Base-by-base conservation (phyloP, 148 eudicot genomes). In the Cornus suecica region DNA sequence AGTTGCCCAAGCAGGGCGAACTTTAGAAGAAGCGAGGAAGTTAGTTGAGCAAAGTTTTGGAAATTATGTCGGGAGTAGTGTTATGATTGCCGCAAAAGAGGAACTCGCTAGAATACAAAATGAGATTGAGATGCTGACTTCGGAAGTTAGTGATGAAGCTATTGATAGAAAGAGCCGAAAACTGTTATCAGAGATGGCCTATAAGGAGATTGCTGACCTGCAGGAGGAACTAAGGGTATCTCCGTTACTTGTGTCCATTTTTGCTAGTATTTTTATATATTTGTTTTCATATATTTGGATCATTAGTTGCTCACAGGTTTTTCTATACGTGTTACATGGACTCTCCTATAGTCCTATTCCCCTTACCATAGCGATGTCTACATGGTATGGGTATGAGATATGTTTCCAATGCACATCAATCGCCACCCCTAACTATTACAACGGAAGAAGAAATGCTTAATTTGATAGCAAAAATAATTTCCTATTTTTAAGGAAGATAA, bases 41-140 rank as follows among this genome's bases (percentile, higher is more conserved):
- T 86, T 95, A 73, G 91, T 95, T 63, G 99, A 95, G 74, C 91
- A 95, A 84, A 95, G 97, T 86, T 95, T 95, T 84, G 99, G 99
- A 72, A 95, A 95, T 85, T 95, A 95, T 80, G 94, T 95, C 27
- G 97, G 99, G 73, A 95, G 99, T 84, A 95, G 86, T 81, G 99
- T 95, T 76, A 92, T 92, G 97, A 84, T 95, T 84, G 92, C 97
- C 79, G 90, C 99, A 75, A 91, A 95, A 81, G 97, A 91, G 65
- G 99, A 95, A 84, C 93, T 95, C 69, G 79, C 74, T 66, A 92
- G 87, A 73, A 87, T 95, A 85, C 83, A 92, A 68, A 88, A 84
- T 52, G 97, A 95, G 87, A 91, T 93, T 71, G 86, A 82, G 75
- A 74, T 86, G 64, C 86, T 92, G 51, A 85, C 81, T 82, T 81